Evolutionary conservation across 495 filamentous ascomycete genomes (phyloP).

Genomic region (Penicillium tannophilum): DNA sequence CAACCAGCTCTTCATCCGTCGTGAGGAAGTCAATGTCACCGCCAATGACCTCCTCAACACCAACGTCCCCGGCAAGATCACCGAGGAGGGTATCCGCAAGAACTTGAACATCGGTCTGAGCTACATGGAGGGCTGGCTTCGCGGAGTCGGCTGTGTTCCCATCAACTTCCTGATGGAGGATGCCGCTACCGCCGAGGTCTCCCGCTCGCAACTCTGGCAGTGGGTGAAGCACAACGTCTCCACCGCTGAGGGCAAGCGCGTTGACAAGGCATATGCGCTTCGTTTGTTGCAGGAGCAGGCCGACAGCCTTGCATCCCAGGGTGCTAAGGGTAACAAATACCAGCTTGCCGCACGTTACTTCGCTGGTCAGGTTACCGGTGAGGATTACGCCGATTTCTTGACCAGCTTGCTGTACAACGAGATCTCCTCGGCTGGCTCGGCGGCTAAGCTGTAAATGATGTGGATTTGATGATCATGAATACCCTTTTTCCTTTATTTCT

Average conservation of each 20-base stretch:
- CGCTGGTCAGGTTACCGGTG: slow-evolving; percentile 87
- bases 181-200: slow-evolving; percentile 95
- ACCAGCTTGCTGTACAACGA: slow-evolving; percentile 94
- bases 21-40: slow-evolving; percentile 85
- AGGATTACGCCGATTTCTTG: slow-evolving; percentile 97
- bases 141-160: slow-evolving; percentile 92
- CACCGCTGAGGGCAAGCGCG: slow-evolving; percentile 86
- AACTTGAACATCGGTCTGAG: slow-evolving; percentile 95
- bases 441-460: slow-evolving; percentile 72
- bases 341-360: slow-evolving; percentile 91
- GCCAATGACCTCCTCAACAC: slow-evolving; percentile 96
- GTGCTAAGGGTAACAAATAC: slow-evolving; percentile 89
- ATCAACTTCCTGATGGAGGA: slow-evolving; percentile 99
- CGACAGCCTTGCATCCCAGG: slow-evolving; percentile 71
- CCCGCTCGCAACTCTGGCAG: slow-evolving; percentile 91
- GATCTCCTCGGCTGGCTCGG: slow-evolving; percentile 83
- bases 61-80: slow-evolving; percentile 92
- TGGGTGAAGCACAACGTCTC: slow-evolving; percentile 86
- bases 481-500: slow-evolving; percentile 19
- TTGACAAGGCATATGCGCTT: slow-evolving; percentile 89
- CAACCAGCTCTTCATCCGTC: slow-evolving; percentile 90
- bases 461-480: slow-evolving; percentile 33
- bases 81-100: slow-evolving; percentile 95
- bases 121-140: slow-evolving; percentile 99
- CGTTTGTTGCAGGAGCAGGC: slow-evolving; percentile 86